A percentile compares a stretch with the other conserved stretches of the same genome.
phyloP scores from a whole-genome alignment of 2,329 filamentous ascomycete species.

The Trichoderma hamatum region DNA sequence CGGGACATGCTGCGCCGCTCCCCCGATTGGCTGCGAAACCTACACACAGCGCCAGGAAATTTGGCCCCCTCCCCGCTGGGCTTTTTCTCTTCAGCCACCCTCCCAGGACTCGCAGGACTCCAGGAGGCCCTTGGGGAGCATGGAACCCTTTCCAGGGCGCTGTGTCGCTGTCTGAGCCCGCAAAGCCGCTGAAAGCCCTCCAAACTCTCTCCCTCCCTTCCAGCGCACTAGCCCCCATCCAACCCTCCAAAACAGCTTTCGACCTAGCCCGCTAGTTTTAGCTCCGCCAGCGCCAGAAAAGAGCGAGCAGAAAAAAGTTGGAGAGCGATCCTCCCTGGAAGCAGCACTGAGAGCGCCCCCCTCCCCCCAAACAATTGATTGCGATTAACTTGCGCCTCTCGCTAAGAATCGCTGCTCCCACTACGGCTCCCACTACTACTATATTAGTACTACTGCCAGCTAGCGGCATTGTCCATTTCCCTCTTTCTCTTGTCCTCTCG shows the following conservation, averaged over 20 bases:
- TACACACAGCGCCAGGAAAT: conserved; percentile 1
- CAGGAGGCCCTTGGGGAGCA: background rate
- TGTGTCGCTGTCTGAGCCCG: conserved; percentile 10
- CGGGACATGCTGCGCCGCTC: conserved; percentile 28
- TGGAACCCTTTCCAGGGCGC: background rate
- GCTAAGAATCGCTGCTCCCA: background rate
- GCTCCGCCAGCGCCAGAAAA: conserved; percentile 5
- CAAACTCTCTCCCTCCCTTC: background rate
- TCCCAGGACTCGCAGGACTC: background rate
- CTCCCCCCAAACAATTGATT: background rate
- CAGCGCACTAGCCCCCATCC: background rate
- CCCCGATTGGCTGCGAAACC: conserved; percentile 30
- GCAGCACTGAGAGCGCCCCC: conserved; percentile 7
- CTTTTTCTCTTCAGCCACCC: background rate
- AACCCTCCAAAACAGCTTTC: conserved; percentile 13
- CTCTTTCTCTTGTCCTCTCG: background rate
- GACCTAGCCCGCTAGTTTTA: background rate
- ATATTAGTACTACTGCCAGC: background rate
- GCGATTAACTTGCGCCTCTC: background rate
- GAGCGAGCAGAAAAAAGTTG: background rate
- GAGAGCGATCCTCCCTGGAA: background rate
- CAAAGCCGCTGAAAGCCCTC: background rate
- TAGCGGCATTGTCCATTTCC: background rate
- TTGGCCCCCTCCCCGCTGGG: conserved; percentile 14
- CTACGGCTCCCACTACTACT: background rate